Percentiles rank a stretch among this genome's conserved stretches.
Conservation (phyloP, 305 asterid genomes). For the Stenogyne calaminthoides region DNA sequence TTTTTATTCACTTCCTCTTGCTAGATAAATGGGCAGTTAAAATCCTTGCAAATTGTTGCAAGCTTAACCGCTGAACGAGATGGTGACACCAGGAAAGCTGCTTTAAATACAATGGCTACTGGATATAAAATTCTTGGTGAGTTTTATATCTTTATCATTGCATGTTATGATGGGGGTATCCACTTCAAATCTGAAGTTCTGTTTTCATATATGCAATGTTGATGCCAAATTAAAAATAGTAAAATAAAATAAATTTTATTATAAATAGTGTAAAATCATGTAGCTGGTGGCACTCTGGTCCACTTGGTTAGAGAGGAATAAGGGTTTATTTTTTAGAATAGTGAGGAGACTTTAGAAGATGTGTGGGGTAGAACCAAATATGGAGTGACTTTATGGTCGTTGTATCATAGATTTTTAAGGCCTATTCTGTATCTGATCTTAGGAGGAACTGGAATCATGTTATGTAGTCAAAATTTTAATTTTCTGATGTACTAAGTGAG, state of each 20-base stretch:
- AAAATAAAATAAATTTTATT: too few relatives aligned
- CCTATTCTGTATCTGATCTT: too few relatives aligned
- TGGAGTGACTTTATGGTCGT: neutral
- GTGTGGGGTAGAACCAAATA: neutral
- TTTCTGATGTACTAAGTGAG: neutral
- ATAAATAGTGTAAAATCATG: too few relatives aligned
- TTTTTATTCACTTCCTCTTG: slow-evolving; percentile 21
- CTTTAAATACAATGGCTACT: slow-evolving; percentile 85
- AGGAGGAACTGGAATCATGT: neutral
- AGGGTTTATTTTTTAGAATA: too few relatives aligned
- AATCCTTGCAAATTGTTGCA: slow-evolving; percentile 97
- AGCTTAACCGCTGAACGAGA: slow-evolving; percentile 97
- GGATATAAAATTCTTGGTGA: slow-evolving; percentile 96
- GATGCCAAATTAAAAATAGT: neutral
- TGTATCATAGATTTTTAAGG: neutral
- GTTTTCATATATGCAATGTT: neutral
- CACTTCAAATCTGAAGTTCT: neutral
- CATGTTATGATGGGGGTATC: slow-evolving; percentile 12
- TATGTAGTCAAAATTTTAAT: neutral
- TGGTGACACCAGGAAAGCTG: slow-evolving; percentile 97
- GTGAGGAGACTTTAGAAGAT: neutral
- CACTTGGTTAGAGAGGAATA: neutral
- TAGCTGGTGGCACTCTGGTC: neutral
- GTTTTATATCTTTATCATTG: slow-evolving; percentile 33
- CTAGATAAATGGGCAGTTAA: slow-evolving; percentile 88